phyloP scores from a whole-genome alignment of 768 basidiomycete species.

The Psilocybe azurescens region DNA sequence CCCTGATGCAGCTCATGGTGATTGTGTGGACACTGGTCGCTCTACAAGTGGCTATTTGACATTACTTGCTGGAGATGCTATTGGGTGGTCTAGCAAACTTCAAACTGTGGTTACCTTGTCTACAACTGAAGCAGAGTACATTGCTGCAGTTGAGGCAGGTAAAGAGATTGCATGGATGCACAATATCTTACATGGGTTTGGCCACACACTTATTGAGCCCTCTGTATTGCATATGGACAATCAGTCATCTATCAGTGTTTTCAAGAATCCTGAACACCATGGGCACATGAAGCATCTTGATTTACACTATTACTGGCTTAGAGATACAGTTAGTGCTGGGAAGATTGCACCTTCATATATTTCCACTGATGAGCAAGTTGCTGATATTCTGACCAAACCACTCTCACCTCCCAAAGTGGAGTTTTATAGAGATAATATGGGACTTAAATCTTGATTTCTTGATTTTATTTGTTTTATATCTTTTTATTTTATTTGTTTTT shows the following conservation, averaged over 20 bases:
- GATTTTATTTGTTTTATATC: too few species aligned
- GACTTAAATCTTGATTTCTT: too few species aligned
- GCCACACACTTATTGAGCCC: conserved; percentile 18
- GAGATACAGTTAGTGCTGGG: background rate
- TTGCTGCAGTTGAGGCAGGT: conserved; percentile 35
- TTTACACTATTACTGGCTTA: conserved; percentile 1
- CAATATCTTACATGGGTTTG: conserved; percentile 33
- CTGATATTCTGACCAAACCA: too few species aligned
- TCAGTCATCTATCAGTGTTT: conserved; percentile 36
- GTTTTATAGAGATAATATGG: too few species aligned
- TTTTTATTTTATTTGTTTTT: too few species aligned
- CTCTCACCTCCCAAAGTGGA: too few species aligned
- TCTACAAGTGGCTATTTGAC: conserved; percentile 44
- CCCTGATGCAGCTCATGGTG: conserved; percentile 37
- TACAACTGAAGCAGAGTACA: conserved; percentile 46
- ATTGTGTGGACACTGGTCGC: conserved; percentile 28
- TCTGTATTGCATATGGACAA: conserved; percentile 40
- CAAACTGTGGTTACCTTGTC: conserved; percentile 46
- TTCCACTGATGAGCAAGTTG: too few species aligned
- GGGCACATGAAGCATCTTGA: conserved; percentile 14
- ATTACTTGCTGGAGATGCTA: conserved; percentile 36
- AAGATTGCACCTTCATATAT: too few species aligned
- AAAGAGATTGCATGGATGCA: conserved; percentile 38
- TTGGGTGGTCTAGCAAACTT: conserved; percentile 41
- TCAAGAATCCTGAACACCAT: conserved; percentile 41